Conservation (phyloP, 192 early-diverging fungal species). For the Coemansia sp. region DNA sequence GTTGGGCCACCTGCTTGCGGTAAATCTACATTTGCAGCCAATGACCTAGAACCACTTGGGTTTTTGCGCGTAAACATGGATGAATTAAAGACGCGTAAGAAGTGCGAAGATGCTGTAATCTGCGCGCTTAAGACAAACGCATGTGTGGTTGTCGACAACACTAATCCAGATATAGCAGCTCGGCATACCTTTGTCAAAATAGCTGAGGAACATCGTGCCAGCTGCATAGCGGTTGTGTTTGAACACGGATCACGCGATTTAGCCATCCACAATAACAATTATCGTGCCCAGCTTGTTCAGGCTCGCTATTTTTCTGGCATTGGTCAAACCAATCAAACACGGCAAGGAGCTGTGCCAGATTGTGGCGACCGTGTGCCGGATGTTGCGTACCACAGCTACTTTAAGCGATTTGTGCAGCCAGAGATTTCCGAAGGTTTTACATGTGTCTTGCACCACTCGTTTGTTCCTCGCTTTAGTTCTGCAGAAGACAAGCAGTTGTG, state of each 20-base stretch:
- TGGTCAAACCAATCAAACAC: neutral
- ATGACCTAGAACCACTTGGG: slow-evolving; percentile 61
- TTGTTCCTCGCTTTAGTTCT: slow-evolving; percentile 30
- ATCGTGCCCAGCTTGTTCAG: slow-evolving; percentile 57
- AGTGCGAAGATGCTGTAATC: slow-evolving; percentile 63
- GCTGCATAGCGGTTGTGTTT: slow-evolving; percentile 48
- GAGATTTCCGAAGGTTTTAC: slow-evolving; percentile 26
- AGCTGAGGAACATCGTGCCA: slow-evolving; percentile 52
- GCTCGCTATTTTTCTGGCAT: slow-evolving; percentile 24
- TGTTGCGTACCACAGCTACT: slow-evolving; percentile 45
- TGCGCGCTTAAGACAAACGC: slow-evolving; percentile 56
- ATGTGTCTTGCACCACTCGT: slow-evolving; percentile 20
- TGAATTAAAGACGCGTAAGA: slow-evolving; percentile 70
- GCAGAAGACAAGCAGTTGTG: slow-evolving; percentile 31
- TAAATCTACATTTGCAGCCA: slow-evolving; percentile 71
- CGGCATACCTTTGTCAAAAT: slow-evolving; percentile 65
- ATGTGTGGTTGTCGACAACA: slow-evolving; percentile 77
- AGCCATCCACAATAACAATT: slow-evolving; percentile 77
- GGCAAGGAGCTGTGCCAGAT: slow-evolving; percentile 6
- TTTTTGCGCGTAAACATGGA: slow-evolving; percentile 84
- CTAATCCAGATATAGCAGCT: slow-evolving; percentile 66
- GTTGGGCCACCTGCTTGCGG: slow-evolving; percentile 85
- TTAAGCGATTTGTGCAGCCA: slow-evolving; percentile 36
- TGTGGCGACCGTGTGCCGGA: slow-evolving; percentile 27
- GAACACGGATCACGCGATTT: slow-evolving; percentile 66